These are phyloP conservation scores for Citrullus amarus DNA, from an alignment of 306 rosid genomes.

Conservation along the genomic window DNA sequence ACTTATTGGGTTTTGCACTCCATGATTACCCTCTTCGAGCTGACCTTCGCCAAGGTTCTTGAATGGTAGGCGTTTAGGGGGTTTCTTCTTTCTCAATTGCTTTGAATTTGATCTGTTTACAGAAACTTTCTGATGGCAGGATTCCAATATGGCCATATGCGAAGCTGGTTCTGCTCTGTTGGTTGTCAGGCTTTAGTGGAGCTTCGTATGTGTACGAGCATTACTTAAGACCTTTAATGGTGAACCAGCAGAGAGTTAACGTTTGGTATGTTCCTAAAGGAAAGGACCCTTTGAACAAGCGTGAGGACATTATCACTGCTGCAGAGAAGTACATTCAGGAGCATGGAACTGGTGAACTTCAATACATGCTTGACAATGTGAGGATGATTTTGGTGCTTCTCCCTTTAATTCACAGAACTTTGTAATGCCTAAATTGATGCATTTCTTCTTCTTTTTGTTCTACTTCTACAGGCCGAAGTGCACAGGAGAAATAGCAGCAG, in stretches of 20 bases:
- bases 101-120: neutral
- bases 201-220: conserved; percentile 89
- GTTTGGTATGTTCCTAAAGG: conserved; percentile 80
- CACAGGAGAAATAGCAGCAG: conserved; percentile 24
- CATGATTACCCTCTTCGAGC: conserved; percentile 79
- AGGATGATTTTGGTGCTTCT: neutral
- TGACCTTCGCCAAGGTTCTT: conserved; percentile 69
- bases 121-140: conserved; percentile 32
- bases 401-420: neutral
- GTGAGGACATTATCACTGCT: conserved; percentile 63
- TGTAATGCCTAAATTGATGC: neutral
- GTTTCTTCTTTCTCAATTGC: neutral
- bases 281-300: conserved; percentile 40
- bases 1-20: conserved; percentile 94
- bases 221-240: conserved; percentile 59
- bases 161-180: conserved; percentile 61
- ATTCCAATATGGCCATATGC: conserved; percentile 85
- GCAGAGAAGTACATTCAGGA: conserved; percentile 76
- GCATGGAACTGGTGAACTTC: conserved; percentile 57
- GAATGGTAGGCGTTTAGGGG: conserved; percentile 43
- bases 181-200: conserved; percentile 86
- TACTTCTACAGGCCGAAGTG: conserved; percentile 43
- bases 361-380: conserved; percentile 63
- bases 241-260: conserved; percentile 57
- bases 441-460: neutral